Percentiles rank a stretch among this genome's conserved stretches.
These are phyloP conservation scores for Misopates orontium DNA, from an alignment of 257 asterid species.

Conservation along the genomic window DNA sequence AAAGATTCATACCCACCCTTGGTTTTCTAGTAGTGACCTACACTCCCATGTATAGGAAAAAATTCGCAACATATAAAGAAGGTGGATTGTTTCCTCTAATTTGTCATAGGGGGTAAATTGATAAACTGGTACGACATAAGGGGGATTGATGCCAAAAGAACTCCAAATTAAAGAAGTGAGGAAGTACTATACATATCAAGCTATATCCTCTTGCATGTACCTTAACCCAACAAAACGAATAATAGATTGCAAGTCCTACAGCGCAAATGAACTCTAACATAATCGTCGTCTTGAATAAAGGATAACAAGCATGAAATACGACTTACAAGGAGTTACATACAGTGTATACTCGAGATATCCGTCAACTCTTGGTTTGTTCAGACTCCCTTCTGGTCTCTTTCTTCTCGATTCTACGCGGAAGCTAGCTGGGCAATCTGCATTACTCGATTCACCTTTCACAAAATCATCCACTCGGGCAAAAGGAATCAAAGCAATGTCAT, in stretches of 20 bases:
- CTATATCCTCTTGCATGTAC: not conserved
- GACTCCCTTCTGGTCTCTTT: conserved; percentile 54
- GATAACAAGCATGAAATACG: conserved; percentile 13
- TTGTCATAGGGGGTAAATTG: too few species aligned
- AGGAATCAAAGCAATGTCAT: conserved; percentile 52
- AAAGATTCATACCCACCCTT: too few species aligned
- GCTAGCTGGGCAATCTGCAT: conserved; percentile 51
- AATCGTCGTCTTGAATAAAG: conserved; percentile 24
- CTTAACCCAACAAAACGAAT: not conserved
- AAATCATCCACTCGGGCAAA: conserved; percentile 55
- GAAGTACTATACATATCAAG: not conserved
- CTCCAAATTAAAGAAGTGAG: not conserved
- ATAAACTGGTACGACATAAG: too few species aligned
- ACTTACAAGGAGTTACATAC: conserved; percentile 51
- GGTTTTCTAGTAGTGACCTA: too few species aligned
- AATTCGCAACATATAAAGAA: too few species aligned
- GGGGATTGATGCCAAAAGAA: too few species aligned
- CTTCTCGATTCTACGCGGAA: conserved; percentile 57
- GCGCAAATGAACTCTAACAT: conserved; percentile 8
- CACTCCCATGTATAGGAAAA: too few species aligned
- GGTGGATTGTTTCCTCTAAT: too few species aligned
- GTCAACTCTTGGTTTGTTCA: conserved; percentile 55
- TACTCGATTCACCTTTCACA: conserved; percentile 54
- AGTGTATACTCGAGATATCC: conserved; percentile 65
- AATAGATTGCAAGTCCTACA: not conserved